Conservation (phyloP, 352 stramenopile species). For the Albugo candida region DNA sequence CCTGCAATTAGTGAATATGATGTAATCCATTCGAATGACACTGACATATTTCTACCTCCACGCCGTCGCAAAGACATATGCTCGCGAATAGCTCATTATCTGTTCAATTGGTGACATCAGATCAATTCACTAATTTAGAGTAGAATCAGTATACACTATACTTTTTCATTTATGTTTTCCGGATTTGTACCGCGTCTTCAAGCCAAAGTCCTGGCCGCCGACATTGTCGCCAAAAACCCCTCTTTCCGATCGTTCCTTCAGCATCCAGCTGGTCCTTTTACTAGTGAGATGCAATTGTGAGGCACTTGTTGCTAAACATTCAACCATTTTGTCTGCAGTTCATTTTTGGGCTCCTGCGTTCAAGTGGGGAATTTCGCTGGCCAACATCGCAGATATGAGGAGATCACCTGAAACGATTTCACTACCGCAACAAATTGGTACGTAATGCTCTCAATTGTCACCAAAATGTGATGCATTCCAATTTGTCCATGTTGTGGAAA, state of each 20-base stretch:
- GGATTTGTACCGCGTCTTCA: constrained; percentile 56
- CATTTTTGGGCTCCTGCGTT: constrained; percentile 81
- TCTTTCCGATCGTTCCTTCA: constrained; percentile 34
- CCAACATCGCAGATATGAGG: constrained; percentile 75
- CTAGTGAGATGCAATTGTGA: constrained; percentile 15
- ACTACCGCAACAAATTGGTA: constrained; percentile 50
- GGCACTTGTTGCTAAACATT: not conserved
- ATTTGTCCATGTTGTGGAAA: not conserved
- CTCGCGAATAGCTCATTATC: constrained; percentile 55
- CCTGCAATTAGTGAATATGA: too few species aligned
- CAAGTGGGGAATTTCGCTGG: constrained; percentile 78
- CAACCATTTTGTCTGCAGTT: constrained; percentile 14
- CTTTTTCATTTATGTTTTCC: constrained; percentile 20
- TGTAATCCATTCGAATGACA: constrained; percentile 4
- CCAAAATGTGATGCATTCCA: not conserved
- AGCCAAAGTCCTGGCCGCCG: constrained; percentile 44
- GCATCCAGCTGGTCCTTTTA: constrained; percentile 75
- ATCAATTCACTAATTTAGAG: too few species aligned
- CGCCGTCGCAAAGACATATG: constrained; percentile 52
- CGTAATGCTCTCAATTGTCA: not conserved
- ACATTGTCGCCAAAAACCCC: constrained; percentile 47
- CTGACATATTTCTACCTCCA: constrained; percentile 67
- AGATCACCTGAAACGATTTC: constrained; percentile 65
- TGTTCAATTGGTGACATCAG: constrained; percentile 23
- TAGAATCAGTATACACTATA: not conserved